Percentiles rank a stretch among this genome's conserved stretches.
These are phyloP conservation scores for Calonectria hongkongensis DNA, from an alignment of 2,329 filamentous ascomycete species.

Conservation along the genomic window DNA sequence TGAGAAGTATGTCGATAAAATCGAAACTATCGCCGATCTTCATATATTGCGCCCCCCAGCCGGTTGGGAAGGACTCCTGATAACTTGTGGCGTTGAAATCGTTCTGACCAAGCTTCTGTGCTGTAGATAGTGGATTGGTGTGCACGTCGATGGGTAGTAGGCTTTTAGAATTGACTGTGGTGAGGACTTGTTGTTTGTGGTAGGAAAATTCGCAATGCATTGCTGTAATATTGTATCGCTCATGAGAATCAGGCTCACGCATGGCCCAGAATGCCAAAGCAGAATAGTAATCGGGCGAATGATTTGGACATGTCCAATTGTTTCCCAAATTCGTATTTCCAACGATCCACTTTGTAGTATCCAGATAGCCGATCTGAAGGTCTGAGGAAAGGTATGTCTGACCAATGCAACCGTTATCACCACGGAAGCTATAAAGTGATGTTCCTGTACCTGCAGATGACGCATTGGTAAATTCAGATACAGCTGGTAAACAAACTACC, in stretches of 20 bases:
- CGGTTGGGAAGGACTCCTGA: no score
- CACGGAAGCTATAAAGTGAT: background rate
- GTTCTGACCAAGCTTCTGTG: background rate
- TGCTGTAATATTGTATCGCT: slow-evolving; percentile 2
- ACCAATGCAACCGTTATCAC: background rate
- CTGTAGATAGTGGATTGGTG: background rate
- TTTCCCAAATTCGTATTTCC: no score
- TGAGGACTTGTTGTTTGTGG: background rate
- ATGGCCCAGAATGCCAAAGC: slow-evolving; percentile 8
- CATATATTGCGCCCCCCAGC: no score
- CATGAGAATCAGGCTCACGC: no score
- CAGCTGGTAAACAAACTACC: background rate
- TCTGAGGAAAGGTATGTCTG: background rate
- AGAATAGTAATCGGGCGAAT: background rate
- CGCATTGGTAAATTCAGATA: no score
- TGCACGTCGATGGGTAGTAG: background rate
- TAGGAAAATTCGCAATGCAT: slow-evolving; percentile 8
- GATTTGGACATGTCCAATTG: background rate
- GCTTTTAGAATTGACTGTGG: background rate
- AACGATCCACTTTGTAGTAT: no score
- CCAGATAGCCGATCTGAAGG: background rate
- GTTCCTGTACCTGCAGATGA: no score
- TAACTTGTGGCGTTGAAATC: background rate
- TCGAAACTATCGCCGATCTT: no score
- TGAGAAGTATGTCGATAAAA: no score